Evolutionary conservation across 768 basidiomycete species (phyloP).

Genomic region (Coprinellus micaceus): DNA sequence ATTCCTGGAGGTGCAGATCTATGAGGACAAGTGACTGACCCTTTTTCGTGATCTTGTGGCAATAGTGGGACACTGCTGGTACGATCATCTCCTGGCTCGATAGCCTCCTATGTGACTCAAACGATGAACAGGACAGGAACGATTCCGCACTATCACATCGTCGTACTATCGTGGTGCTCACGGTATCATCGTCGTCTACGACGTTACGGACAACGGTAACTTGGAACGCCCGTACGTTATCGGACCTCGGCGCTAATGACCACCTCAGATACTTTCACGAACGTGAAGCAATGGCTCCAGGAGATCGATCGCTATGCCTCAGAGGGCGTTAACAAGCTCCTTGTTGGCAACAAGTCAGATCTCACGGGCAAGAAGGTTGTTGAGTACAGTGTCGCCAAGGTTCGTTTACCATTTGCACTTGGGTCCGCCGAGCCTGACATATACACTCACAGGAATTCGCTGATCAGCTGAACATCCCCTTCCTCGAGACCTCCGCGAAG

Average conservation of each 20-base stretch:
- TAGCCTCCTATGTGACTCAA: conserved; percentile 3
- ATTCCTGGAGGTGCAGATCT: no score
- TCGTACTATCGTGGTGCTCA: conserved; percentile 99
- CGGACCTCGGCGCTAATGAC: conserved; percentile 3
- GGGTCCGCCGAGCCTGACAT: neutral
- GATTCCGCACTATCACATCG: conserved; percentile 97
- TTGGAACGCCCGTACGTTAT: neutral
- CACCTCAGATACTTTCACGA: conserved; percentile 79
- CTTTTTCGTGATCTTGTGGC: conserved; percentile 12
- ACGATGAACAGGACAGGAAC: conserved; percentile 76
- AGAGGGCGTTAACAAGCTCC: conserved; percentile 96
- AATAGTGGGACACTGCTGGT: conserved; percentile 98
- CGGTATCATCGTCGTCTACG: conserved; percentile 98
- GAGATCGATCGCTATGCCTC: conserved; percentile 96
- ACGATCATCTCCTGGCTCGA: conserved; percentile 19
- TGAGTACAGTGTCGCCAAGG: conserved; percentile 85
- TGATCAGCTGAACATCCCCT: conserved; percentile 88
- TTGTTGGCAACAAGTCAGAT: conserved; percentile 99
- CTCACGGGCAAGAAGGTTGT: conserved; percentile 95
- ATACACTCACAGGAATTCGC: conserved; percentile 79
- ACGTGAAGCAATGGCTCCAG: conserved; percentile 93
- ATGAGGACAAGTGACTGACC: conserved; percentile 23
- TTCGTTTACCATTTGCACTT: conserved; percentile 22
- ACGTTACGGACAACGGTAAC: conserved; percentile 90
- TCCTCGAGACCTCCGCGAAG: conserved; percentile 99